A percentile compares a stretch with the other conserved stretches of the same genome.
phyloP scores from a whole-genome alignment of 495 filamentous ascomycete species.

The Xylaria castorea region DNA sequence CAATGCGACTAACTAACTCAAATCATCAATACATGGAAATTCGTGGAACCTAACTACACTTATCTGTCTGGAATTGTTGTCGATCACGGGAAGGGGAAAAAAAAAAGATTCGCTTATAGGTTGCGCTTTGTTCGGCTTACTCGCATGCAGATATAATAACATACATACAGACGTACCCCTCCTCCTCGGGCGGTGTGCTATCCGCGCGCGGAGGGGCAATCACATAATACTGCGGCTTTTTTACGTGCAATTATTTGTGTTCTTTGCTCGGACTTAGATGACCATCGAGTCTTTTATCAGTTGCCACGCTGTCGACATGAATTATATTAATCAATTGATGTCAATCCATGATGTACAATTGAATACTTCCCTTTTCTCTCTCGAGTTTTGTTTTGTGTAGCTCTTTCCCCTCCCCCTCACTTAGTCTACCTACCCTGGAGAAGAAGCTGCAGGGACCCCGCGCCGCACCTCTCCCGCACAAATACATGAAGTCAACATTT shows the following conservation, averaged over 20 bases:
- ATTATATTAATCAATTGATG: background rate
- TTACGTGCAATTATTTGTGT: background rate
- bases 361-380: background rate
- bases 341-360: background rate
- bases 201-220: background rate
- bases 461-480: background rate
- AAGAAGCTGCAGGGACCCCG: background rate
- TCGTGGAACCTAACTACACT: background rate
- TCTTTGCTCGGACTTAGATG: background rate
- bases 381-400: background rate
- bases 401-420: slow-evolving; percentile 1
- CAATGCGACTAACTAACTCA: background rate
- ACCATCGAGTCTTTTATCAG: background rate
- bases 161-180: background rate
- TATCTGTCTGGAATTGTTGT: background rate
- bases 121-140: slow-evolving; percentile 3
- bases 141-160: slow-evolving; percentile 6
- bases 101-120: background rate
- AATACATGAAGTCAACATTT: background rate
- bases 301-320: background rate
- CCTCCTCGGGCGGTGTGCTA: background rate
- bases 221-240: slow-evolving; percentile 10
- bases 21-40: background rate
- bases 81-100: background rate
- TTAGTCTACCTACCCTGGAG: slow-evolving; percentile 12